A percentile compares a stretch with the other conserved stretches of the same genome.
Conservation (phyloP, 129 eudicot genomes). For the Arctium minus region DNA sequence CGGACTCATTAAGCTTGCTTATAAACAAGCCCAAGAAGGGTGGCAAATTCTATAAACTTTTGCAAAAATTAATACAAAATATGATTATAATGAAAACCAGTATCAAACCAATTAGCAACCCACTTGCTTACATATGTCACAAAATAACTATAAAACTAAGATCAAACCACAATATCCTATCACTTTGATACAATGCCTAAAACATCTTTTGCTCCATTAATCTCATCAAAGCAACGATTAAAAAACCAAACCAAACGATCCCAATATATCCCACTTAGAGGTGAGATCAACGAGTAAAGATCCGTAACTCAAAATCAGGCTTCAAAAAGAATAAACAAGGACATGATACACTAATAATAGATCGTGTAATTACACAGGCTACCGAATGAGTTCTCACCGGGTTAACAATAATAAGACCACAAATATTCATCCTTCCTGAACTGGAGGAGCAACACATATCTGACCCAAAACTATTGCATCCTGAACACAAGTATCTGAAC, state of each 20-base stretch:
- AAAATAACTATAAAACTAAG: background rate
- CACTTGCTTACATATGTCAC: too few relatives aligned
- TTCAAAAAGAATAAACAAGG: background rate
- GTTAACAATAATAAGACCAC: background rate
- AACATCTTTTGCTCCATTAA: background rate
- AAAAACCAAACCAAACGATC: background rate
- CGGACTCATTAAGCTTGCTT: too few relatives aligned
- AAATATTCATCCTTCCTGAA: conserved; percentile 3
- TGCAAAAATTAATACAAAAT: too few relatives aligned
- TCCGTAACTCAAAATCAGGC: background rate
- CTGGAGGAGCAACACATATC: conserved; percentile 38
- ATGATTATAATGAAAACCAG: too few relatives aligned
- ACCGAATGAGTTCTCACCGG: background rate
- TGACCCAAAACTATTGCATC: conserved; percentile 52
- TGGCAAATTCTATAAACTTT: too few relatives aligned
- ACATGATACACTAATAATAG: background rate
- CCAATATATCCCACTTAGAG: background rate
- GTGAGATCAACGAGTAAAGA: background rate
- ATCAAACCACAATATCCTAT: background rate
- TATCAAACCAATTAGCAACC: too few relatives aligned
- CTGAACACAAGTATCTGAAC: background rate
- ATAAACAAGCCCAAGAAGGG: too few relatives aligned
- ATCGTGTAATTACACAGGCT: background rate
- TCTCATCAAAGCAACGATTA: background rate
- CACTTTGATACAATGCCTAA: background rate